phyloP scores from a whole-genome alignment of 805 yeast genomes.

The Saturnispora hagleri region DNA sequence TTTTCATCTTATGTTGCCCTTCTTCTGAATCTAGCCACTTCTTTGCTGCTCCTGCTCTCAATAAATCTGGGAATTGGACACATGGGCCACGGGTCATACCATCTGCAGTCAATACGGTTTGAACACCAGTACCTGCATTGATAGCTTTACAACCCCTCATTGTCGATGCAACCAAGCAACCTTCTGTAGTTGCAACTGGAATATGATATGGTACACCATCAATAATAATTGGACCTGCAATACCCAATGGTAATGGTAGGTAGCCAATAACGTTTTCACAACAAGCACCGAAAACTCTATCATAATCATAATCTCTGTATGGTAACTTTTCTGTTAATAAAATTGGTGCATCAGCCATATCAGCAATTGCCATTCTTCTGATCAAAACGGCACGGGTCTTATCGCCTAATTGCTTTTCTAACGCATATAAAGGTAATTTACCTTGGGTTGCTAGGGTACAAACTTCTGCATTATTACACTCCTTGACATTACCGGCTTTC shows the following conservation, averaged over 20 bases:
- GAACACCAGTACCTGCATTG: slow-evolving; percentile 93
- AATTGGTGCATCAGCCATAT: slow-evolving; percentile 72
- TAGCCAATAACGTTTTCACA: slow-evolving; percentile 97
- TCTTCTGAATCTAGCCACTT: slow-evolving; percentile 93
- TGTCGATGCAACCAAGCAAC: slow-evolving; percentile 95
- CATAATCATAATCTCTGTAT: slow-evolving; percentile 76
- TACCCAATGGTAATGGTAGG: slow-evolving; percentile 94
- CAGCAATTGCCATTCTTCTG: slow-evolving; percentile 88
- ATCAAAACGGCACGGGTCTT: slow-evolving; percentile 87
- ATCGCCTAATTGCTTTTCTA: slow-evolving; percentile 85
- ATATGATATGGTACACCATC: slow-evolving; percentile 84
- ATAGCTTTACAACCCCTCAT: slow-evolving; percentile 99
- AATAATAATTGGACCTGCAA: slow-evolving; percentile 92
- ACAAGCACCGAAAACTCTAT: slow-evolving; percentile 96
- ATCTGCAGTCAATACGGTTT: slow-evolving; percentile 84
- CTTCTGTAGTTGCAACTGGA: slow-evolving; percentile 99
- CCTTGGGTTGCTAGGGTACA: slow-evolving; percentile 61
- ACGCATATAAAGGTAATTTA: slow-evolving; percentile 83
- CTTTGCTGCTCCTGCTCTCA: slow-evolving; percentile 90
- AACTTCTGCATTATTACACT: slow-evolving; percentile 66
- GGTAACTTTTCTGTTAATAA: slow-evolving; percentile 69
- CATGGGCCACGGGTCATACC: slow-evolving; percentile 99
- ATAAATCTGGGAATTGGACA: slow-evolving; percentile 74
- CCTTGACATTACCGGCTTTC: slow-evolving; percentile 63
- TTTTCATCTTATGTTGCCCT: slow-evolving; percentile 73